A percentile compares a stretch with the other conserved stretches of the same genome.
Conservation (phyloP, 371 early-diverging fungal genomes). For the Mucor sp. region DNA sequence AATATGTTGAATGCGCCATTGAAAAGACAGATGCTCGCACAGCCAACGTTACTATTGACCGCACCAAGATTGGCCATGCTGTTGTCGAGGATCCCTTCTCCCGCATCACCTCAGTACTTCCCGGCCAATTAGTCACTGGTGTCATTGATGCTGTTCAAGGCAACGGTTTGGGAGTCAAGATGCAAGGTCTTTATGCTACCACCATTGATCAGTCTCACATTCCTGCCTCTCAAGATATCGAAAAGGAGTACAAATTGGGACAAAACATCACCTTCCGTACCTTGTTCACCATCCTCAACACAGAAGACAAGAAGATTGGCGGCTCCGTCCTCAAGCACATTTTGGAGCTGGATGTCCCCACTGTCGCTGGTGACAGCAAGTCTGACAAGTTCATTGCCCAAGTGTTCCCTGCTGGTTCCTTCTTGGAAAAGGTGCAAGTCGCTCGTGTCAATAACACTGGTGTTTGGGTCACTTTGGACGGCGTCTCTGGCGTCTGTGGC, state of each 20-base stretch:
- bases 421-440: conserved; percentile 60
- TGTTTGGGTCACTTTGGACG: conserved; percentile 55
- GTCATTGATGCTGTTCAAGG: conserved; percentile 52
- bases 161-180: conserved; percentile 62
- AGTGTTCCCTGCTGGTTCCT: conserved; percentile 58
- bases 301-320: conserved; percentile 58
- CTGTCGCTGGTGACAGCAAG: conserved; percentile 13
- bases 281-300: conserved; percentile 61
- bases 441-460: conserved; percentile 58
- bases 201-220: conserved; percentile 62
- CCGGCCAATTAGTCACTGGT: conserved; percentile 65
- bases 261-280: conserved; percentile 62
- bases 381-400: conserved; percentile 28
- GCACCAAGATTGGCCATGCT: conserved; percentile 51
- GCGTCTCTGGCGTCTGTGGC: conserved; percentile 50
- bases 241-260: conserved; percentile 55
- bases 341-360: conserved; percentile 38
- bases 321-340: conserved; percentile 60
- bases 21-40: conserved; percentile 57
- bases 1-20: conserved; percentile 62
- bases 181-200: conserved; percentile 72
- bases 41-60: conserved; percentile 62
- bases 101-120: conserved; percentile 61
- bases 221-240: conserved; percentile 42
- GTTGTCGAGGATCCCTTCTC: conserved; percentile 53